Conservation (phyloP, 2,329 filamentous ascomycete species). For the Lasiodiplodia gonubiensis region DNA sequence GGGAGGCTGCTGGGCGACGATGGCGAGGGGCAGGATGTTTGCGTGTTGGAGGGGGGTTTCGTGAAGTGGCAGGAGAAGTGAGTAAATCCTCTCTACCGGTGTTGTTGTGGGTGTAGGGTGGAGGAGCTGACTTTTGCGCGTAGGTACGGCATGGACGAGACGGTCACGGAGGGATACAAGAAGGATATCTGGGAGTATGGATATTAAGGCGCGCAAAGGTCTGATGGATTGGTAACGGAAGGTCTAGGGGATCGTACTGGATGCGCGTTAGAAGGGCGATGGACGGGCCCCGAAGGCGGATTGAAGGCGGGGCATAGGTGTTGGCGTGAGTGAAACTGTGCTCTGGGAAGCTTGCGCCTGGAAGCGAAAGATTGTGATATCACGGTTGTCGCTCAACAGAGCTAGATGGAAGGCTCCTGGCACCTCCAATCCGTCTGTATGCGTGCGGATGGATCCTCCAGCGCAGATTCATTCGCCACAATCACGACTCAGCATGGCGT, state of each 20-base stretch:
- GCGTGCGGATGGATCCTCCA: background rate
- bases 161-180: conserved; percentile 81
- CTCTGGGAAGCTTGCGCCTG: background rate
- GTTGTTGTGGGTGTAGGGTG: background rate
- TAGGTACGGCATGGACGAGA: conserved; percentile 73
- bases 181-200: conserved; percentile 82
- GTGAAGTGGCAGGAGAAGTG: conserved; percentile 83
- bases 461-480: background rate
- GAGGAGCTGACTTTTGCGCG: conserved; percentile 1
- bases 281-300: background rate
- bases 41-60: conserved; percentile 84
- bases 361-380: background rate
- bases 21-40: conserved; percentile 68
- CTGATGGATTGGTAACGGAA: conserved; percentile 3
- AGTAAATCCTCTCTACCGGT: conserved; percentile 32
- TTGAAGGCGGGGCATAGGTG: background rate
- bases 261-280: conserved; percentile 14
- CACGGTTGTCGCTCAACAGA: background rate
- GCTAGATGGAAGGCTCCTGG: background rate
- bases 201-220: conserved; percentile 10
- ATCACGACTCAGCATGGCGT: background rate
- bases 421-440: background rate
- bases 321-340: background rate
- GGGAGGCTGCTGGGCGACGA: conserved; percentile 54
- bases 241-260: conserved; percentile 24